These are phyloP conservation scores for Talaromyces pinophilus DNA, from an alignment of 2,329 filamentous ascomycete species.

Conservation along the genomic window DNA sequence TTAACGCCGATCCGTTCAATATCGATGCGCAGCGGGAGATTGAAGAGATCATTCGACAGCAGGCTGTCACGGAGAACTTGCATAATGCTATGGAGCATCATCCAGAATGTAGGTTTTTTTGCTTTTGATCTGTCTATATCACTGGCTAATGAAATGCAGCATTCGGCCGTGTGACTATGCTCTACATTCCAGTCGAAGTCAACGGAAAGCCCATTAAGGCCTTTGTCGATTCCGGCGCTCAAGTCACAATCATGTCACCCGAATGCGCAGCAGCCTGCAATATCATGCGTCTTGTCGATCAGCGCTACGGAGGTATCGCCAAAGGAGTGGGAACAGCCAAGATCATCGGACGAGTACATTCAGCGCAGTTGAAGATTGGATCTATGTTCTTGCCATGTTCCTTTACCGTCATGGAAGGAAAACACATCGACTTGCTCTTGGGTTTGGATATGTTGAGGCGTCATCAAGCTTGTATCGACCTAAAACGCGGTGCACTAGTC, in stretches of 20 bases:
- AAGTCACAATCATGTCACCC: constrained; percentile 98
- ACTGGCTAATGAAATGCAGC: constrained; percentile 54
- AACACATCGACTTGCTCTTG: constrained; percentile 88
- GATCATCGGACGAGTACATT: constrained; percentile 93
- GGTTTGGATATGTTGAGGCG: constrained; percentile 96
- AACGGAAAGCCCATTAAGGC: constrained; percentile 92
- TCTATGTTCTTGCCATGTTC: constrained; percentile 84
- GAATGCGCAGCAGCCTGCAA: constrained; percentile 86
- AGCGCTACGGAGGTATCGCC: constrained; percentile 86
- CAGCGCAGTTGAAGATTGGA: constrained; percentile 91
- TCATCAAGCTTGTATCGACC: constrained; percentile 89
- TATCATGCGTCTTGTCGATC: constrained; percentile 95
- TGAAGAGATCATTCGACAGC: constrained; percentile 94
- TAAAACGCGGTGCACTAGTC: constrained; percentile 78
- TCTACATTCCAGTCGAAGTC: constrained; percentile 94
- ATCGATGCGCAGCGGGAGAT: constrained; percentile 87
- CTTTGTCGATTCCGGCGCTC: constrained; percentile 94
- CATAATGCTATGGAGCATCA: constrained; percentile 97
- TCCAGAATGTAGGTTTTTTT: constrained; percentile 71
- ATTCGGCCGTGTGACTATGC: constrained; percentile 91
- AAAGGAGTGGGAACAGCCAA: constrained; percentile 91
- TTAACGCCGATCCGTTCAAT: constrained; percentile 95
- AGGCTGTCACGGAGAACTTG: constrained; percentile 90
- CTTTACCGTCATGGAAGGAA: constrained; percentile 99
- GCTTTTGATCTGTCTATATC: too few relatives aligned